Conservation (phyloP, 2,329 filamentous ascomycete species). For the Neofusicoccum parvum region DNA sequence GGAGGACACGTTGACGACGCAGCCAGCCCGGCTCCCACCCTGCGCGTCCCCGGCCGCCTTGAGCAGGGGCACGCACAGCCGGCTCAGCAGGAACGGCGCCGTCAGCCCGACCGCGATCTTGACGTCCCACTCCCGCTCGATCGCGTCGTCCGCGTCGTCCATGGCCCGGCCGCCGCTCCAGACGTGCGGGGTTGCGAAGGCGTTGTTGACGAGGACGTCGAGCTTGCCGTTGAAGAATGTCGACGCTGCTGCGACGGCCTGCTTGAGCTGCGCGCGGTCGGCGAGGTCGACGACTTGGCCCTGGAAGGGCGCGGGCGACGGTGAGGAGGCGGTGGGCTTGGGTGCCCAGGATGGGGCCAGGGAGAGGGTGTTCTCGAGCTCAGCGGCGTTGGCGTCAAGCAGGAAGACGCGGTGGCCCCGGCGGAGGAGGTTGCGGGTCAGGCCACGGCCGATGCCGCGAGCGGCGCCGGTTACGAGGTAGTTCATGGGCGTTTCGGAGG, state of each 20-base stretch:
- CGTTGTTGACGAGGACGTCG: constrained; percentile 41
- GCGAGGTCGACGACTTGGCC: constrained; percentile 41
- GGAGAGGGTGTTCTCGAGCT: constrained; percentile 40
- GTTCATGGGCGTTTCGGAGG: constrained; percentile 23
- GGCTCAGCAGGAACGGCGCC: constrained; percentile 35
- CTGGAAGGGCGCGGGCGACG: constrained; percentile 19
- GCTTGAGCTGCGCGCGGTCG: constrained; percentile 40
- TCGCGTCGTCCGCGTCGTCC: constrained; percentile 27
- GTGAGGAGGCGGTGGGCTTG: neutral
- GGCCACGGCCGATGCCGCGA: constrained; percentile 49
- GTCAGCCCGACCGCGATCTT: constrained; percentile 39
- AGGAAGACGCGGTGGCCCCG: constrained; percentile 50
- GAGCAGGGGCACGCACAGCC: constrained; percentile 35
- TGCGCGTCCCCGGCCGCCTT: neutral
- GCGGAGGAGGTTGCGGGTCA: constrained; percentile 46
- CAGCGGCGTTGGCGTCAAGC: constrained; percentile 46
- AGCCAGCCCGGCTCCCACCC: constrained; percentile 26
- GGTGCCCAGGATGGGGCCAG: constrained; percentile 26
- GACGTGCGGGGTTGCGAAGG: constrained; percentile 33
- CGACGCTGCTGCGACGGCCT: constrained; percentile 39
- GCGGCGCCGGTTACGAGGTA: constrained; percentile 47
- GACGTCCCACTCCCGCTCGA: constrained; percentile 38
- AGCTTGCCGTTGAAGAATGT: constrained; percentile 38
- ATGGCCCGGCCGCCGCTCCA: constrained; percentile 28
- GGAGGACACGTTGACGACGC: constrained; percentile 52